Base-by-base conservation (phyloP, 2,329 filamentous ascomycete genomes). In the Balansia obtecta region DNA sequence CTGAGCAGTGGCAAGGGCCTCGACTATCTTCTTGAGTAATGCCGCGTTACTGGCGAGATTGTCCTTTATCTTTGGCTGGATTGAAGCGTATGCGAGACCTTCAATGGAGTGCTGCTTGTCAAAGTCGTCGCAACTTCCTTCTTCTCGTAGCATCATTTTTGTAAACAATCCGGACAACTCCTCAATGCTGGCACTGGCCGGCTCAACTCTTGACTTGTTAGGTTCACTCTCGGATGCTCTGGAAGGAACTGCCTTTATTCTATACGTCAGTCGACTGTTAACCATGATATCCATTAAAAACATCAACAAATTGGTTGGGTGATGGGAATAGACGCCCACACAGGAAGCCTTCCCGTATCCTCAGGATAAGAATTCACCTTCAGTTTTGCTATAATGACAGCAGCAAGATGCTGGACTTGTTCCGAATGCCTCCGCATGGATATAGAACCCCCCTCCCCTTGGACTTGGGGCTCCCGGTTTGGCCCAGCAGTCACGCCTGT, bases 61-160 rank as follows among this genome's bases (percentile, higher is more conserved):
- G 63, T 97, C 88, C 65, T 95, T 95, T 52, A 96, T 80, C 52
- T 80, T 82, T 6, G 91, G 81, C 59, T 88, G 88, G 38, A 97
- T 76, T 10, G 91, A 95, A 4, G 89, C 84, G 64, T 95, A 97
- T 13, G 91, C 93, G 53, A 98, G 72, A 6, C 91, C 93, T 68
- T 98, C 93, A 50, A 97, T 80, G 1, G 87, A 84, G 61, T 86
- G 82, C 53, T 86, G 82, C 53, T 77, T 76, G 54, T 73, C 74
- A 49, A 73, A 69, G 34, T 38, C 42, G 10, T 79, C 73, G 42
- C 79, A 73, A 41, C 45, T 18, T 43, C 79, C 73, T 43, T 80
- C 73, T 43, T 78, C 73, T 32, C 72, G 73, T 30, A 84, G 61
- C 44, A 89, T 73, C 69, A 89, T 82, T 48, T 79, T 80, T 46